A percentile compares a stretch with the other conserved stretches of the same genome.
These are phyloP conservation scores for Lactarius indigo DNA, from an alignment of 768 basidiomycete genomes.

Conservation along the genomic window DNA sequence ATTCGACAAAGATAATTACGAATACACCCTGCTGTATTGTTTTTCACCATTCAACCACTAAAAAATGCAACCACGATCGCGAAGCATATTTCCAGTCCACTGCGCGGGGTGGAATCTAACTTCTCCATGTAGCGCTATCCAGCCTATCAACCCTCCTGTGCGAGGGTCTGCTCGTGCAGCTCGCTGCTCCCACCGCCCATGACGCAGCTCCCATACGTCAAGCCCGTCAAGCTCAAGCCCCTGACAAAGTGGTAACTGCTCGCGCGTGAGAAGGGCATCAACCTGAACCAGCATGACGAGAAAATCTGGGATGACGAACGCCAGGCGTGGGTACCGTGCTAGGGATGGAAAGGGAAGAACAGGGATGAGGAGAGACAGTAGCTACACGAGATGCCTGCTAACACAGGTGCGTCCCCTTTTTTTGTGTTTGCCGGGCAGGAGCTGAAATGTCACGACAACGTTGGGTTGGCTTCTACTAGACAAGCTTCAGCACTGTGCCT, in stretches of 20 bases:
- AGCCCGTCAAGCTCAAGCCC: too few relatives aligned
- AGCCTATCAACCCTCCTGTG: constrained; percentile 72
- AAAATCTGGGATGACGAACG: too few relatives aligned
- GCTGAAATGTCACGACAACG: too few relatives aligned
- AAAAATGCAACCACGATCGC: constrained; percentile 54
- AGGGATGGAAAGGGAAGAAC: constrained; percentile 90
- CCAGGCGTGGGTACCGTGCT: constrained; percentile 86
- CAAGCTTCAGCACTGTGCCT: too few relatives aligned
- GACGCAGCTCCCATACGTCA: too few relatives aligned
- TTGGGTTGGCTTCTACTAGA: too few relatives aligned
- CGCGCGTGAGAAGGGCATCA: too few relatives aligned
- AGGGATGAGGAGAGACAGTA: constrained; percentile 83
- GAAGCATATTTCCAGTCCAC: constrained; percentile 78
- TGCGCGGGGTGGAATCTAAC: constrained; percentile 78
- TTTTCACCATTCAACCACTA: background rate
- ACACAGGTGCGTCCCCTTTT: constrained; percentile 59
- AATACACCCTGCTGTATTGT: constrained; percentile 42
- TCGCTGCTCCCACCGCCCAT: too few relatives aligned
- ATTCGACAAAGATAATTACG: constrained; percentile 80
- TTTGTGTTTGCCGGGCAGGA: too few relatives aligned
- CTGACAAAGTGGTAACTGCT: too few relatives aligned
- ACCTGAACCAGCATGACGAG: too few relatives aligned
- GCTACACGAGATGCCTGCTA: constrained; percentile 84
- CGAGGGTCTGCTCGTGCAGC: constrained; percentile 78
- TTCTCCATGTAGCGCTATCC: constrained; percentile 77